Percentiles rank a stretch among this genome's conserved stretches.
Conservation (phyloP, 2,329 filamentous ascomycete genomes). For the Aspergillaceae sp. region DNA sequence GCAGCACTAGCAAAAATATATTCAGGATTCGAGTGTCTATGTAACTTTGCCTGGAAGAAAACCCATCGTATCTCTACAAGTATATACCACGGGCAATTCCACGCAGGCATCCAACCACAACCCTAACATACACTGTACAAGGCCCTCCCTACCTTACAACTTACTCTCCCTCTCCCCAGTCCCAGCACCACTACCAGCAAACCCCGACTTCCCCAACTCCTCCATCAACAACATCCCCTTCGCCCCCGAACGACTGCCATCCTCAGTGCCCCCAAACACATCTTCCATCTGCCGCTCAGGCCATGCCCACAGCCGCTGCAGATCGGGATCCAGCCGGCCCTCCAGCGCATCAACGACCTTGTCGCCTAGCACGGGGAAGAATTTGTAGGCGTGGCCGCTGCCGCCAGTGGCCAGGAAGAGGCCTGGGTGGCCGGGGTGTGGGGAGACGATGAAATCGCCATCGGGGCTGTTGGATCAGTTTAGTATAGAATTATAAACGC, state of each 20-base stretch:
- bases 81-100: not conserved
- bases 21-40: no score
- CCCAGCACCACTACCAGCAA: not conserved
- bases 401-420: conserved; percentile 46
- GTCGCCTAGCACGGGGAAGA: conserved; percentile 46
- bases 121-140: no score
- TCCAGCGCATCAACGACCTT: conserved; percentile 42
- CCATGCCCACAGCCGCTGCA: conserved; percentile 38
- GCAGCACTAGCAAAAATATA: no score
- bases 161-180: conserved; percentile 15
- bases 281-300: conserved; percentile 12
- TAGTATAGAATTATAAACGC: not conserved
- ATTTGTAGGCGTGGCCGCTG: conserved; percentile 48
- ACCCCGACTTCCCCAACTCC: conserved; percentile 27
- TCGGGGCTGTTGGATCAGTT: conserved; percentile 37
- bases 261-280: conserved; percentile 25
- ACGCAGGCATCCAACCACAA: not conserved
- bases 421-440: conserved; percentile 51
- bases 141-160: conserved; percentile 9
- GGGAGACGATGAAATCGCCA: conserved; percentile 62
- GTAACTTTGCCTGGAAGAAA: no score
- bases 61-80: no score
- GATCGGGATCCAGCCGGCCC: conserved; percentile 34
- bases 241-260: conserved; percentile 30
- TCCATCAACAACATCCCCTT: conserved; percentile 29